A percentile compares a stretch with the other conserved stretches of the same genome.
Evolutionary conservation across 1,284 basidiomycete genomes (phyloP).

Genomic region (Fomitiporia mediterranea): DNA sequence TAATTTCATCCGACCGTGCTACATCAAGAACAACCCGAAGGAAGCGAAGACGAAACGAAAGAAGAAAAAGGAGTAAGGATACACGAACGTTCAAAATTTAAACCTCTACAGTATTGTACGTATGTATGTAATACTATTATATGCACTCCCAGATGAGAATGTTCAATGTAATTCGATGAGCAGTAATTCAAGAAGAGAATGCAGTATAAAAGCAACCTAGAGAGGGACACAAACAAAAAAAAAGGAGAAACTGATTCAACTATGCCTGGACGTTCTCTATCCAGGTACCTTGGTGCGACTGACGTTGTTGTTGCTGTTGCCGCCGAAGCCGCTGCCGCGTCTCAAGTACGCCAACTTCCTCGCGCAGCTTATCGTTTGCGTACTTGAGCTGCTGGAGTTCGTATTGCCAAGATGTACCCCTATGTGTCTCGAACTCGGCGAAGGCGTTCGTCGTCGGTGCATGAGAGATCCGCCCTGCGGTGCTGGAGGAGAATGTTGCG

Average conservation of each 20-base stretch:
- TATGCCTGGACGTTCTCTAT: background rate
- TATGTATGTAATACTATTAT: too few relatives aligned
- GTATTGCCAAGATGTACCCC: slow-evolving; percentile 85
- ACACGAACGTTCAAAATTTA: too few relatives aligned
- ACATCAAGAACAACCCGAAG: too few relatives aligned
- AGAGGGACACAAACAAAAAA: background rate
- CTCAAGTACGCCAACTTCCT: slow-evolving; percentile 62
- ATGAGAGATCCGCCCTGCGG: background rate
- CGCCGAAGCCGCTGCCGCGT: slow-evolving; percentile 10
- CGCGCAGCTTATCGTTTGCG: slow-evolving; percentile 65
- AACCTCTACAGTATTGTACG: too few relatives aligned
- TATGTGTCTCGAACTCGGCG: slow-evolving; percentile 61
- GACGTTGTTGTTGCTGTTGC: background rate
- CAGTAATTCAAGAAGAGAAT: background rate
- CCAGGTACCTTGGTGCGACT: background rate
- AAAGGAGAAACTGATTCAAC: background rate
- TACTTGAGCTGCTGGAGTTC: slow-evolving; percentile 83
- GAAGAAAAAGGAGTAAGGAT: too few relatives aligned
- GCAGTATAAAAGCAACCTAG: background rate
- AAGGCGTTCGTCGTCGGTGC: slow-evolving; percentile 49
- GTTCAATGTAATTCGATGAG: too few relatives aligned
- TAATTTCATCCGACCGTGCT: too few relatives aligned
- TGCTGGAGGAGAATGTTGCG: background rate
- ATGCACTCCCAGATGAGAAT: too few relatives aligned
- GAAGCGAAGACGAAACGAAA: too few relatives aligned